phyloP scores from a whole-genome alignment of 148 eudicot species.

The Hydrangea macrophylla region DNA sequence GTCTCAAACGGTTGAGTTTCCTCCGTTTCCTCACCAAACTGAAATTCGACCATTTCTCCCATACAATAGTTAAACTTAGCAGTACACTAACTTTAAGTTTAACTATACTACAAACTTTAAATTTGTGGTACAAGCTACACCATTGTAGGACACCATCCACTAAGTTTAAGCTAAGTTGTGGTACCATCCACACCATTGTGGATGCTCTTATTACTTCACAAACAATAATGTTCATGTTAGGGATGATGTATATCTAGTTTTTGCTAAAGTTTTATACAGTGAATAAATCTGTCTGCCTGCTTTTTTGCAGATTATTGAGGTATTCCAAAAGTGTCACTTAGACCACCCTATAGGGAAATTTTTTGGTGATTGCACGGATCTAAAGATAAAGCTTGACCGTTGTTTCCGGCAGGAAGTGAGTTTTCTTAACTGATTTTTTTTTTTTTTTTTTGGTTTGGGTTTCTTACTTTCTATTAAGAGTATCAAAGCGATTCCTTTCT shows the following conservation, averaged over 20 bases:
- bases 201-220: neutral
- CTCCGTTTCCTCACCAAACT: too few relatives aligned
- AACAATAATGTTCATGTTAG: neutral
- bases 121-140: too few relatives aligned
- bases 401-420: slow-evolving; percentile 90
- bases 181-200: neutral
- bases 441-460: neutral
- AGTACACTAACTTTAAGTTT: too few relatives aligned
- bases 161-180: neutral
- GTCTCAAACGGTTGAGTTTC: too few relatives aligned
- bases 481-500: neutral
- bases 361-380: slow-evolving; percentile 83
- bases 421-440: too few relatives aligned
- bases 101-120: too few relatives aligned
- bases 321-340: slow-evolving; percentile 79
- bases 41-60: too few relatives aligned
- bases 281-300: slow-evolving; percentile 7
- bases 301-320: slow-evolving; percentile 87
- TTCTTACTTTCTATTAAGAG: neutral
- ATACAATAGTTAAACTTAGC: too few relatives aligned
- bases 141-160: too few relatives aligned
- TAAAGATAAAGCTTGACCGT: slow-evolving; percentile 85
- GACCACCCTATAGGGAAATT: slow-evolving; percentile 84
- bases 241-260: neutral
- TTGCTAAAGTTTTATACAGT: neutral